Evolutionary conservation across 164 flowering plant genomes (phyloP).

Genomic region (Vitis amurensis): DNA sequence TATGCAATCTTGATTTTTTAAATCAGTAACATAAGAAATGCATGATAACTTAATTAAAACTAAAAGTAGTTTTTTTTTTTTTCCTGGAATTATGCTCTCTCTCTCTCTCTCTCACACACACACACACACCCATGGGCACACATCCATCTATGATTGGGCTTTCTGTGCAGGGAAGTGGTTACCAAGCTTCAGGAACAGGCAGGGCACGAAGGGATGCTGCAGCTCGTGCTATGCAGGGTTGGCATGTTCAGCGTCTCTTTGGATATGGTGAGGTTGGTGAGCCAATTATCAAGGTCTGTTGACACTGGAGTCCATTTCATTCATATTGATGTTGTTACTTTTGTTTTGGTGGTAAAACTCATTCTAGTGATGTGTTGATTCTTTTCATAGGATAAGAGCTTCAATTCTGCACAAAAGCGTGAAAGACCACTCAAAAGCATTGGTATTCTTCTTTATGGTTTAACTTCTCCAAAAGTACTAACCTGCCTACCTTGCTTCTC

Average conservation of each 20-base stretch:
- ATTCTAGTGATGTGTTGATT: neutral
- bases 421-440: conserved; percentile 77
- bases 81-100: neutral
- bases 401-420: conserved; percentile 52
- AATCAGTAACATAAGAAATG: too few species aligned
- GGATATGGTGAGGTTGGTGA: conserved; percentile 81
- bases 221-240: conserved; percentile 96
- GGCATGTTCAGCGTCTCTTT: conserved; percentile 79
- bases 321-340: neutral
- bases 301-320: neutral
- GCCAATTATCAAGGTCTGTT: conserved; percentile 61
- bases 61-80: neutral
- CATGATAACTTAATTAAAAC: neutral
- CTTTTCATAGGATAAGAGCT: conserved; percentile 53
- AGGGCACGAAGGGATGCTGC: conserved; percentile 92
- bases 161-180: conserved; percentile 37
- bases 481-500: neutral
- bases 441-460: conserved; percentile 41
- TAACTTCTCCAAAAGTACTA: neutral
- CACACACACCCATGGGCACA: too few species aligned
- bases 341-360: neutral
- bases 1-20: too few species aligned
- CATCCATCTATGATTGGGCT: neutral
- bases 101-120: neutral
- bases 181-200: conserved; percentile 63